Conservation (phyloP, 306 rosid species). For the Leucaena leucocephala region DNA sequence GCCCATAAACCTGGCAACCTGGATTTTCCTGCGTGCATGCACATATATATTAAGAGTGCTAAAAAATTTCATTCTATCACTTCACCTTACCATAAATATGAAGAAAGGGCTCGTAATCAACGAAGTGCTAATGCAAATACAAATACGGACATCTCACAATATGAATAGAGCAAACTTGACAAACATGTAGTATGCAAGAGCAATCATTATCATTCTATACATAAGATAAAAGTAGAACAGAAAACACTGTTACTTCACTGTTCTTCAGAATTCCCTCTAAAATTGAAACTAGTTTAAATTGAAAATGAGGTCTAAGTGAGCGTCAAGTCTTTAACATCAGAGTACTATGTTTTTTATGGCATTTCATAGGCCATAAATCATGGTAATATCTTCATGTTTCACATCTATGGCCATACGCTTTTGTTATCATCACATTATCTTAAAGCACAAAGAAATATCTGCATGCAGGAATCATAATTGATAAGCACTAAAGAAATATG, state of each 20-base stretch:
- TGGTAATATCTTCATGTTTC: constrained; percentile 3
- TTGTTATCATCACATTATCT: neutral
- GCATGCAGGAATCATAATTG: constrained; percentile 17
- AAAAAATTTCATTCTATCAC: neutral
- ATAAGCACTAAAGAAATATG: neutral
- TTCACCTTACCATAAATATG: neutral
- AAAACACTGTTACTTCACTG: neutral
- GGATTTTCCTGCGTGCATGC: constrained; percentile 67
- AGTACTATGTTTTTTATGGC: neutral
- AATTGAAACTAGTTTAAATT: neutral
- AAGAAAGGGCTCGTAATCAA: neutral
- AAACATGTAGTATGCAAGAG: neutral
- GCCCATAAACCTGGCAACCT: constrained; percentile 75
- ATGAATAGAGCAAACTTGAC: constrained; percentile 3
- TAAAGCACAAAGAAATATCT: neutral
- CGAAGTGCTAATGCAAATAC: neutral
- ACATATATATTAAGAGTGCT: constrained; percentile 7
- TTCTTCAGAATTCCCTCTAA: neutral
- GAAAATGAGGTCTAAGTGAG: neutral
- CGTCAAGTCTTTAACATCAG: neutral
- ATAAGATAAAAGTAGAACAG: neutral
- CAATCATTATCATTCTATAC: neutral
- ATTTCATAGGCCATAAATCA: neutral
- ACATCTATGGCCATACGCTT: neutral
- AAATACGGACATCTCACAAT: neutral